phyloP scores from a whole-genome alignment of 2,329 filamentous ascomycete species.

The Pyrenophora tritici-repentis region DNA sequence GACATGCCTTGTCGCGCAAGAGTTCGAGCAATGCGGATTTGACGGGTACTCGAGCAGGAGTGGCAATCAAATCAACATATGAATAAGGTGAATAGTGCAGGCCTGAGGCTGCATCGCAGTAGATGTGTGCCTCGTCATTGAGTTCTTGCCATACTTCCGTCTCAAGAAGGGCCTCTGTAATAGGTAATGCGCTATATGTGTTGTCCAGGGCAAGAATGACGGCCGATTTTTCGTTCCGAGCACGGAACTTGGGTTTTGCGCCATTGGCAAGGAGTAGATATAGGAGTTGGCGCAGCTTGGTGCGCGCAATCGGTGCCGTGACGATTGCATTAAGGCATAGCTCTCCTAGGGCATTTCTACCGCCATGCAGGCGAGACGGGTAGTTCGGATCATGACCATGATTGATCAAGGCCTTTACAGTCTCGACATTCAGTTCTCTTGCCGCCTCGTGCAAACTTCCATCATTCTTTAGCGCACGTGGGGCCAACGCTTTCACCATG shows the following conservation, averaged over 20 bases:
- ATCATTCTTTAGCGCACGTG: constrained; percentile 64
- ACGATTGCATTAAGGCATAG: constrained; percentile 63
- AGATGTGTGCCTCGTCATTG: constrained; percentile 62
- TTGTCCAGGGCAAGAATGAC: constrained; percentile 65
- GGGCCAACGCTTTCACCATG: constrained; percentile 54
- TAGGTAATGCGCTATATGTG: constrained; percentile 58
- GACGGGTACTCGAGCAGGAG: constrained; percentile 22
- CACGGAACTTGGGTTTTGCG: constrained; percentile 60
- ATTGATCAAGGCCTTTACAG: constrained; percentile 62
- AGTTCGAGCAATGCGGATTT: constrained; percentile 35
- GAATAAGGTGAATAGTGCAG: constrained; percentile 68
- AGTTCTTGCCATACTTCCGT: constrained; percentile 68
- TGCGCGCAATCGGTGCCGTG: constrained; percentile 40
- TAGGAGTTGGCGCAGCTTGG: constrained; percentile 54
- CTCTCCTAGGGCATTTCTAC: constrained; percentile 67
- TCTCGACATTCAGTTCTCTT: constrained; percentile 61
- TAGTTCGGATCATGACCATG: constrained; percentile 68
- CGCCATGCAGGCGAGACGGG: constrained; percentile 65
- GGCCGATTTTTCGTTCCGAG: constrained; percentile 61
- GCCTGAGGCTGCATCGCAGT: constrained; percentile 48
- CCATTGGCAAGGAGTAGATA: constrained; percentile 61
- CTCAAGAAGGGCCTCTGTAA: constrained; percentile 64
- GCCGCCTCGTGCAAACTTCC: constrained; percentile 70
- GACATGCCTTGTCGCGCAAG: constrained; percentile 42
- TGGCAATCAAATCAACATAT: constrained; percentile 55